These are phyloP conservation scores for Zalerion maritima DNA, from an alignment of 495 filamentous ascomycete genomes.

Conservation along the genomic window DNA sequence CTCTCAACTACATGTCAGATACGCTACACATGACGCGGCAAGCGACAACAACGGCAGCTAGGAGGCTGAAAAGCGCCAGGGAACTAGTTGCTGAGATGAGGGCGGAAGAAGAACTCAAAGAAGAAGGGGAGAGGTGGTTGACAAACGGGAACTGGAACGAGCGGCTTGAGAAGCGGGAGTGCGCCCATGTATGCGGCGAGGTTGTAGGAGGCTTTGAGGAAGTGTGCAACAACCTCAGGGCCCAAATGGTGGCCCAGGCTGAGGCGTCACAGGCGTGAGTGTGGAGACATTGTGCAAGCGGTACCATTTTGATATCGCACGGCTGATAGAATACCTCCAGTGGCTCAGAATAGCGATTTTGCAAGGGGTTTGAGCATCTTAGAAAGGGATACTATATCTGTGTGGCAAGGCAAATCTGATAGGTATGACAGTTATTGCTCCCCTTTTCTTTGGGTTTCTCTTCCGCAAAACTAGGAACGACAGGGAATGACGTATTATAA, in stretches of 20 bases:
- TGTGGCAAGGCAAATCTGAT: too few relatives aligned
- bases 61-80: conserved; percentile 57
- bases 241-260: conserved; percentile 32
- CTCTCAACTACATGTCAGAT: conserved; percentile 76
- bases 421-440: too few relatives aligned
- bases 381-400: too few relatives aligned
- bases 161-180: conserved; percentile 57
- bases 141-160: conserved; percentile 68
- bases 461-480: too few relatives aligned
- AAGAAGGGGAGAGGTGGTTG: conserved; percentile 70
- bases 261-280: conserved; percentile 22
- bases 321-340: too few relatives aligned
- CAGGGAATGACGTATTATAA: too few relatives aligned
- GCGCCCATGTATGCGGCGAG: conserved; percentile 61
- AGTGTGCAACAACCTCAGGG: conserved; percentile 50
- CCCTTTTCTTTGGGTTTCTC: too few relatives aligned
- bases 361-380: too few relatives aligned
- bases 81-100: conserved; percentile 74
- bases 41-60: conserved; percentile 60
- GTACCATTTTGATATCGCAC: too few relatives aligned
- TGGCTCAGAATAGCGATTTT: too few relatives aligned
- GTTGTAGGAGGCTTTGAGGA: conserved; percentile 87
- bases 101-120: conserved; percentile 63
- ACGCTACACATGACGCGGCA: conserved; percentile 90
- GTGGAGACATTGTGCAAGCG: too few relatives aligned